phyloP scores from a whole-genome alignment of 148 eudicot genomes.

The Talinum fruticosum region DNA sequence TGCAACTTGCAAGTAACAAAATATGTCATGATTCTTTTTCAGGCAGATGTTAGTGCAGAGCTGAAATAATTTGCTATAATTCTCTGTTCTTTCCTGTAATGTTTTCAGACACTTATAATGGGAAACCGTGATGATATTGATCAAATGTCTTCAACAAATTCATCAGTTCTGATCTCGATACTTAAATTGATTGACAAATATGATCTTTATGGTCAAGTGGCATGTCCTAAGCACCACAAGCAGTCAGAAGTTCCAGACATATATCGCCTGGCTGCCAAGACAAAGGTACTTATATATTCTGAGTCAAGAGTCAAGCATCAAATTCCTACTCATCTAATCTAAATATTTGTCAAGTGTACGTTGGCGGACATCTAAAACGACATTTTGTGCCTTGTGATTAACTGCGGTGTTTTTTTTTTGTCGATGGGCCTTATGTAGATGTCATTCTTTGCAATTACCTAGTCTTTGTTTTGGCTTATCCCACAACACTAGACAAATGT shows the following conservation, averaged over 20 bases:
- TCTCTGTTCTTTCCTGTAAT: background rate
- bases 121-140: slow-evolving; percentile 97
- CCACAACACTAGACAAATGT: background rate
- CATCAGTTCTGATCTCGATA: slow-evolving; percentile 68
- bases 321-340: background rate
- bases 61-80: slow-evolving; percentile 3
- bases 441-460: too few relatives aligned
- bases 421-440: background rate
- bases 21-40: background rate
- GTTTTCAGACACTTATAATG: slow-evolving; percentile 74
- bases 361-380: background rate
- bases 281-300: slow-evolving; percentile 51
- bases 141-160: slow-evolving; percentile 72
- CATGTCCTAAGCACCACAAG: slow-evolving; percentile 94
- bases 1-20: background rate
- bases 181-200: slow-evolving; percentile 88
- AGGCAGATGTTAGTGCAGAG: background rate
- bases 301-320: background rate
- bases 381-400: background rate
- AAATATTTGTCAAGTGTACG: background rate
- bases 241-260: slow-evolving; percentile 92
- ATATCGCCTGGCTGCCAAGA: slow-evolving; percentile 90
- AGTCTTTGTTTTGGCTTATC: background rate
- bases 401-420: background rate
- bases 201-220: slow-evolving; percentile 92